Base-by-base conservation (phyloP, 148 eudicot species). In the Vaccinium corymbosum region DNA sequence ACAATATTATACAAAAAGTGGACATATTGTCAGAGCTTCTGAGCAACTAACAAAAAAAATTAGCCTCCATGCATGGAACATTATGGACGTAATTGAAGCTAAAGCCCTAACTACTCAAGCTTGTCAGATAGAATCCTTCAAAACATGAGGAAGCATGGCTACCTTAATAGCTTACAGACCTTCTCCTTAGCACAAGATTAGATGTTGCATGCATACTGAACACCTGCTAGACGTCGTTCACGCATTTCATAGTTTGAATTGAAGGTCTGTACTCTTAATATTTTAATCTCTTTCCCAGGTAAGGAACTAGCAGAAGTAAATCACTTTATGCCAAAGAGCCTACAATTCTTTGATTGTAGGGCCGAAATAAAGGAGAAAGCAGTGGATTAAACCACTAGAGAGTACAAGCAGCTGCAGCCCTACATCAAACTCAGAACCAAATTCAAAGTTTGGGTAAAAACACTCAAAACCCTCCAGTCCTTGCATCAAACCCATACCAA, bases 131-230 rank as follows among this genome's bases (percentile, higher is more conserved):
- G 59, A 51, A 81, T 27, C 52, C 49, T 57, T 27, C 13, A 82
- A 35, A 48, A 71, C 55, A 73, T 73, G 35, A 84, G 22, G 17
- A 85, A 86, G 20, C 11, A 76, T 12, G 61, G 84, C 77, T 22
- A 52, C 32, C 76, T 35, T 22, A 32, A 82, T 7, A 55, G 35
- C 15, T 15, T 55, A 52, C n/a, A 14, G n/a, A 46, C 68, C 70
- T 73, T 82, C 42, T 52, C 35, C 68, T 82, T 13, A 15, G 25
- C 76, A 74, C 8, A 5, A 74, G 84, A 55, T 42, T 38, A 82
- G 8, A 70, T 29, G 61, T 32, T 82, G 66, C 57, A 74, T n/a
- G 79, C 79, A 38, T 55, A 56, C 52, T 38, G 2, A 71, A 81
- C 53, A 46, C 49, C 53, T 19, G 71, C 11, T 12, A 8, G 13